These are phyloP conservation scores for Emergomyces pasteurianus DNA, from an alignment of 2,329 filamentous ascomycete genomes.

Conservation along the genomic window DNA sequence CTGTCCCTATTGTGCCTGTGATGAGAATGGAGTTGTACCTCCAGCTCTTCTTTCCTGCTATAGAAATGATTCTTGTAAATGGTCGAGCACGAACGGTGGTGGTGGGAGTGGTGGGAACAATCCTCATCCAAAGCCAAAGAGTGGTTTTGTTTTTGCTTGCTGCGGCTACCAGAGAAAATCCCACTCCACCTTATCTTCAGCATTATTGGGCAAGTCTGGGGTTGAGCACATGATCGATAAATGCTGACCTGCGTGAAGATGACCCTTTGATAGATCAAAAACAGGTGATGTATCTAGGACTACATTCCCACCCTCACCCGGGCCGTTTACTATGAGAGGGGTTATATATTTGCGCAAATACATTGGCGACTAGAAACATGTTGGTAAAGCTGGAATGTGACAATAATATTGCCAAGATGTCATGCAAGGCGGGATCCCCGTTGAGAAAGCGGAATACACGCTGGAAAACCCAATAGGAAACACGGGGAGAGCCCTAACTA, in stretches of 20 bases:
- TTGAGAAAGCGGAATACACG: not conserved
- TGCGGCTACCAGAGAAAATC: not conserved
- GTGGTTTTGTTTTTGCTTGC: not conserved
- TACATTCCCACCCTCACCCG: not conserved
- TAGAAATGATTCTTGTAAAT: not conserved
- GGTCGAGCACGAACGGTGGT: not conserved
- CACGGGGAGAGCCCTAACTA: too few relatives aligned
- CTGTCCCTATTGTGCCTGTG: slow-evolving; percentile 2
- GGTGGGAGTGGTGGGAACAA: not conserved
- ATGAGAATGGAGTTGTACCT: slow-evolving; percentile 1
- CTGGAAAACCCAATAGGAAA: not conserved
- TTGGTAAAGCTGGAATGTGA: not conserved
- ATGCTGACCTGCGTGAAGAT: not conserved
- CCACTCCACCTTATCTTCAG: not conserved
- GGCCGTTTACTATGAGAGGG: not conserved
- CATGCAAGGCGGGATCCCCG: not conserved
- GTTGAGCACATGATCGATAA: not conserved
- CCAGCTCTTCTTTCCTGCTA: not conserved
- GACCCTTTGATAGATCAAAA: not conserved
- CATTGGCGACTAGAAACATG: not conserved
- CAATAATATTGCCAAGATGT: not conserved
- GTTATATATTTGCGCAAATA: not conserved
- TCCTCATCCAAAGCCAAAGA: not conserved
- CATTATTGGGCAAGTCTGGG: not conserved
- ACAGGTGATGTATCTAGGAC: not conserved